phyloP scores from a whole-genome alignment of 306 rosid species.

The Cucumis melo region DNA sequence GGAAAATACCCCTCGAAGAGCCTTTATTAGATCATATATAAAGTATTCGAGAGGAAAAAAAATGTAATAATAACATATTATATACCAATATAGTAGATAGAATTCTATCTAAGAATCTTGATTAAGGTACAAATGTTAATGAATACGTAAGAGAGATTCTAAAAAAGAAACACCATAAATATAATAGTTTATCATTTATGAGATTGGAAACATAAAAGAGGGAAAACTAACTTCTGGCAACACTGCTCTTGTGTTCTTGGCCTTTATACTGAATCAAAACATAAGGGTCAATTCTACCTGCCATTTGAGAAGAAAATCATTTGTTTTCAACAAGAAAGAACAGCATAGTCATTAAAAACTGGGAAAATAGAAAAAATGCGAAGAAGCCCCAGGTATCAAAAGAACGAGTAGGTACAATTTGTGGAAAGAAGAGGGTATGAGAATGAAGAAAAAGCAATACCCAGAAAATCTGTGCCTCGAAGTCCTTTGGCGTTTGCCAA shows the following conservation, averaged over 20 bases:
- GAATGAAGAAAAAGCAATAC: slow-evolving; percentile 15
- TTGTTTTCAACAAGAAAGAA: neutral
- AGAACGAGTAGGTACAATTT: neutral
- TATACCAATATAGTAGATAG: neutral
- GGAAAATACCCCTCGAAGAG: neutral
- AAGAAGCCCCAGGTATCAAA: neutral
- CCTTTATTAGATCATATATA: neutral
- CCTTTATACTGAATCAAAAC: slow-evolving; percentile 60
- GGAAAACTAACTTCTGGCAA: slow-evolving; percentile 38
- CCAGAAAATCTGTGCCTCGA: slow-evolving; percentile 33
- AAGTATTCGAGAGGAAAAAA: neutral
- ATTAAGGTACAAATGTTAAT: too few relatives aligned
- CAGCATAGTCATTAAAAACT: neutral
- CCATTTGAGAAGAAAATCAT: neutral
- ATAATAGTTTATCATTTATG: neutral
- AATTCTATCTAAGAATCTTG: too few relatives aligned
- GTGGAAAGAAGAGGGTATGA: neutral
- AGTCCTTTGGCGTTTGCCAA: slow-evolving; percentile 43
- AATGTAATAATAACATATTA: neutral
- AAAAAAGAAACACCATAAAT: neutral
- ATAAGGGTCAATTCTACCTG: slow-evolving; percentile 73
- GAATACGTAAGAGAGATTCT: neutral
- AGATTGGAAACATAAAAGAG: neutral
- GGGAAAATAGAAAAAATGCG: neutral
- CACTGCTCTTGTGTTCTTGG: slow-evolving; percentile 66